A percentile compares a stretch with the other conserved stretches of the same genome.
These are phyloP conservation scores for Ochetophila trinervis DNA, from an alignment of 306 rosid species.

Conservation along the genomic window DNA sequence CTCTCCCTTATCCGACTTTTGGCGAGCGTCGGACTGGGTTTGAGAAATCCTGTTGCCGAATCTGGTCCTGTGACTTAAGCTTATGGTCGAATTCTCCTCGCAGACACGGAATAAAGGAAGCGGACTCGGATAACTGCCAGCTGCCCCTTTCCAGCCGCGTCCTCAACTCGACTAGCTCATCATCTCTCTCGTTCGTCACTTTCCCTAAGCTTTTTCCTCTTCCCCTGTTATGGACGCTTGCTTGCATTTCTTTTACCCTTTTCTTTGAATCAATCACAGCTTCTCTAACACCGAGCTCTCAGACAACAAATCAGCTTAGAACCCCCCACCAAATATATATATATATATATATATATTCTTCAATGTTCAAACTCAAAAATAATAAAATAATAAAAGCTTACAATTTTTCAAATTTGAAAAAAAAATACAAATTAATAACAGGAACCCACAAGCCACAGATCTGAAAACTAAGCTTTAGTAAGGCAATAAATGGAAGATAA, in stretches of 20 bases:
- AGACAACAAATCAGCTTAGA: background rate
- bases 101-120: too few species aligned
- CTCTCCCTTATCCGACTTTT: too few species aligned
- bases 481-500: background rate
- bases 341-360: background rate
- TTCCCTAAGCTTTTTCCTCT: constrained; percentile 38
- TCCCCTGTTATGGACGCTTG: background rate
- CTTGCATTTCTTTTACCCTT: constrained; percentile 8
- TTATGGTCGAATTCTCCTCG: too few species aligned
- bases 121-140: too few species aligned
- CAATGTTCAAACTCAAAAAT: background rate
- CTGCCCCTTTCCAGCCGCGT: too few species aligned
- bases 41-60: too few species aligned
- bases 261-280: too few species aligned
- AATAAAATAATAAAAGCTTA: background rate
- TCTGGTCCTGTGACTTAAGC: too few species aligned
- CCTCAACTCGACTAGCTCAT: too few species aligned
- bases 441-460: constrained; percentile 2
- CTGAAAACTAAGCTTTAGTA: constrained; percentile 4
- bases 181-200: constrained; percentile 74
- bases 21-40: too few species aligned
- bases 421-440: background rate
- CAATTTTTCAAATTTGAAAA: too few species aligned
- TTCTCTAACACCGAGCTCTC: constrained; percentile 19
- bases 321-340: background rate